phyloP scores from a whole-genome alignment of 1,284 basidiomycete genomes.

The Sporisorium sorghi region DNA sequence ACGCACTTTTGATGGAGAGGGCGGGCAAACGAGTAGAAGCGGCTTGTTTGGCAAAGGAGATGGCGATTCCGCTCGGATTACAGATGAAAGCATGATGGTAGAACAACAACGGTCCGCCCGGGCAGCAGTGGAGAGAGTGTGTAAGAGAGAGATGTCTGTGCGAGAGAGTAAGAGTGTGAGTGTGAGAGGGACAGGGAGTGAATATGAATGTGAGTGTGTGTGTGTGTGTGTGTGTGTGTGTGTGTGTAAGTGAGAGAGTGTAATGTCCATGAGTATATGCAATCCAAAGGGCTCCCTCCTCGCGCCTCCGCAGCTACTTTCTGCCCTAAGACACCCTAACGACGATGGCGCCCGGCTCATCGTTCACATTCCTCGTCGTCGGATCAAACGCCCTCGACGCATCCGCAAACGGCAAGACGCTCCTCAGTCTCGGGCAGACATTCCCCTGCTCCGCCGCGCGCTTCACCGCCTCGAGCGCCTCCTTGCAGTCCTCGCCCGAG shows the following conservation, averaged over 20 bases:
- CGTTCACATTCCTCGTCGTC: slow-evolving; percentile 37
- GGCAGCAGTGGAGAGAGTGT: too few relatives aligned
- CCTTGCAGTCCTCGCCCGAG: slow-evolving; percentile 57
- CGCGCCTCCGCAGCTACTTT: too few relatives aligned
- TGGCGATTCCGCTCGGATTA: not conserved
- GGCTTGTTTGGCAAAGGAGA: too few relatives aligned
- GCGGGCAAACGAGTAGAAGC: not conserved
- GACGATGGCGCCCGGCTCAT: slow-evolving; percentile 61
- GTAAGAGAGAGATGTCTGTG: too few relatives aligned
- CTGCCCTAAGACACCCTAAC: slow-evolving; percentile 60
- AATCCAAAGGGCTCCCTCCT: too few relatives aligned
- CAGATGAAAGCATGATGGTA: not conserved
- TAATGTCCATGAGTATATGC: too few relatives aligned
- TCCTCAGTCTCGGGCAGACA: slow-evolving; percentile 65
- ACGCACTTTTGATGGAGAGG: not conserved
- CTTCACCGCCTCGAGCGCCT: slow-evolving; percentile 64
- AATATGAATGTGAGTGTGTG: not conserved
- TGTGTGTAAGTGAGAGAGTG: not conserved
- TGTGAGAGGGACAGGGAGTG: not conserved
- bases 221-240: too few relatives aligned
- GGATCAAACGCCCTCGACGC: slow-evolving; percentile 63
- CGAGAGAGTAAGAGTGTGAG: not conserved
- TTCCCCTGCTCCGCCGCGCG: slow-evolving; percentile 59
- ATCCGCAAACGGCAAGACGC: slow-evolving; percentile 64
- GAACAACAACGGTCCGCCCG: not conserved